Conservation (phyloP, 129 eudicot species). For the Flaveria linearis region DNA sequence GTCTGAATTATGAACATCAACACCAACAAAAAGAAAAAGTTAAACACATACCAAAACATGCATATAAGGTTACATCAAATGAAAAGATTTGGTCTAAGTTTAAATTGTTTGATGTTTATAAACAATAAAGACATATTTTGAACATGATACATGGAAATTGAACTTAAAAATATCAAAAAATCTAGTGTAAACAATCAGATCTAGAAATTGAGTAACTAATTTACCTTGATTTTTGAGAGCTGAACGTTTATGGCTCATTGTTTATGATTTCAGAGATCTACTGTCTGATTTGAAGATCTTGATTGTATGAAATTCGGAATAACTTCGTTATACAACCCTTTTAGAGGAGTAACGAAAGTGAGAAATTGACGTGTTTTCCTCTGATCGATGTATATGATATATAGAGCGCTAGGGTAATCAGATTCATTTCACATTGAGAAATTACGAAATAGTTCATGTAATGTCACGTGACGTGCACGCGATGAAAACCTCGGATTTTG, state of each 20-base stretch:
- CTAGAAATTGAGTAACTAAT: background rate
- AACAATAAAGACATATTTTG: background rate
- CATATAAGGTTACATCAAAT: background rate
- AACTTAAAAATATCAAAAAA: background rate
- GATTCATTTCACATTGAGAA: background rate
- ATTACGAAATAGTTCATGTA: constrained; percentile 7
- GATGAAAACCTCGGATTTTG: background rate
- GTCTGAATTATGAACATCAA: background rate
- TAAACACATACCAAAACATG: background rate
- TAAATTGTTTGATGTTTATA: background rate
- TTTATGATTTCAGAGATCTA: background rate
- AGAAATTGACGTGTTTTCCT: background rate
- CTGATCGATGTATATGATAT: background rate
- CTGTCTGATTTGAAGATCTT: background rate
- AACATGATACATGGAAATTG: background rate
- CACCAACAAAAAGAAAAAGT: background rate
- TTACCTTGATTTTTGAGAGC: constrained; percentile 17
- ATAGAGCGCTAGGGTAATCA: background rate
- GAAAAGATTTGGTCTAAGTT: background rate
- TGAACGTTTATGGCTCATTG: background rate
- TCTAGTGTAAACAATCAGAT: background rate
- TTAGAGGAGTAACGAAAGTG: background rate
- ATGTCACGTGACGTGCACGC: constrained; percentile 8
- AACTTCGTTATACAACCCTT: background rate
- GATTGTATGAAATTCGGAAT: background rate